Conservation (phyloP, 148 eudicot species). For the Vaccinium myrtillus region DNA sequence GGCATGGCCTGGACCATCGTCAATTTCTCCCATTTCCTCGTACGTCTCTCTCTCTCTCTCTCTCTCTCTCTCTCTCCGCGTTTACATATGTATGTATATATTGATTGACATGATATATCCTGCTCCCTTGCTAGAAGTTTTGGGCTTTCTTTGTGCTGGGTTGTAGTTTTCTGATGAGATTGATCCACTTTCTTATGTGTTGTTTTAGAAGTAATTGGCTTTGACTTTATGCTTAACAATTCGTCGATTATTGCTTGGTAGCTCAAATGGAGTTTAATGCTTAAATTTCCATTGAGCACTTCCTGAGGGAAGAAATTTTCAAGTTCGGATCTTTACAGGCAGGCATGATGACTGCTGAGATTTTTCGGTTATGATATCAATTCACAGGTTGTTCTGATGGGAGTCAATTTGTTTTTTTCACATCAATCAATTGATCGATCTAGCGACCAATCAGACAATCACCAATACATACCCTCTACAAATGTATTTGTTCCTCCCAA, state of each 20-base stretch:
- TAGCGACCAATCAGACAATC: too few species aligned
- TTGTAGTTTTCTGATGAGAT: too few species aligned
- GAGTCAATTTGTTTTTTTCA: neutral
- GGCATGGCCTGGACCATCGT: constrained; percentile 90
- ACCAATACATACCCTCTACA: too few species aligned
- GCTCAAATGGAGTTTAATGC: neutral
- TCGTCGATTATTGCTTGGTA: constrained; percentile 16
- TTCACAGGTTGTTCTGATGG: neutral
- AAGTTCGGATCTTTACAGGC: neutral
- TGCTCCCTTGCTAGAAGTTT: too few species aligned
- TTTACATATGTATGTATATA: neutral
- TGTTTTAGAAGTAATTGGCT: neutral
- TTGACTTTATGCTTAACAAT: neutral
- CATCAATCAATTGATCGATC: too few species aligned
- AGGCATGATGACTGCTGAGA: neutral
- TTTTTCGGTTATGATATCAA: neutral
- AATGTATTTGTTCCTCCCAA: too few species aligned
- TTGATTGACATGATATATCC: too few species aligned
- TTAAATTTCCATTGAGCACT: neutral
- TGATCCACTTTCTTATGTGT: neutral
- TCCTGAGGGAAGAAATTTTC: neutral
- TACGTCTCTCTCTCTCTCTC: constrained; percentile 19
- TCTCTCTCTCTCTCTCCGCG: neutral
- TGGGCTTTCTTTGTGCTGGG: too few species aligned
- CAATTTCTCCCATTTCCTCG: constrained; percentile 62